phyloP scores from a whole-genome alignment of 2,329 filamentous ascomycete genomes.

The Scytalidium lignicola region DNA sequence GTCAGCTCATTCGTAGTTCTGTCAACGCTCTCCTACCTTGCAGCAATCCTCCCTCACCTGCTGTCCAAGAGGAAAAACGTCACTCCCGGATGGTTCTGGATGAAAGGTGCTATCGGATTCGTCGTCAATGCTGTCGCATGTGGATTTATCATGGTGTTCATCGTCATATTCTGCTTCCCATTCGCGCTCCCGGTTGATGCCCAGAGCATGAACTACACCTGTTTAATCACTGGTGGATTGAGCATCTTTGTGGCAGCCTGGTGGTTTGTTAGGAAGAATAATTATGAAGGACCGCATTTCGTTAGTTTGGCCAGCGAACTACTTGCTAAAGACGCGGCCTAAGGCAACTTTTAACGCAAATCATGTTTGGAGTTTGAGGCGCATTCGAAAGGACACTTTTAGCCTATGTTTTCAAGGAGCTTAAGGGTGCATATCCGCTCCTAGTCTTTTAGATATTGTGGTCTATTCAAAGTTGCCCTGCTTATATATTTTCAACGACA shows the following conservation, averaged over 20 bases:
- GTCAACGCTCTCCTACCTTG: conserved; percentile 52
- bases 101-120: conserved; percentile 44
- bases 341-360: too few relatives aligned
- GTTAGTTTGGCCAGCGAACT: conserved; percentile 5
- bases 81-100: conserved; percentile 52
- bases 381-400: too few relatives aligned
- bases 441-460: too few relatives aligned
- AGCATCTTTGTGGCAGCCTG: conserved; percentile 34
- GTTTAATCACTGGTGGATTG: conserved; percentile 38
- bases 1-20: conserved; percentile 56
- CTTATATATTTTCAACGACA: too few relatives aligned
- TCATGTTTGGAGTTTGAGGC: too few relatives aligned
- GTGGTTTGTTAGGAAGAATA: conserved; percentile 32
- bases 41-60: conserved; percentile 56
- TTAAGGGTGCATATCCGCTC: too few relatives aligned
- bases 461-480: too few relatives aligned
- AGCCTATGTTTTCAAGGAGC: too few relatives aligned
- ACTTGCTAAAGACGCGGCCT: conserved; percentile 2
- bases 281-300: conserved; percentile 21
- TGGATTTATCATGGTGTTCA: conserved; percentile 54
- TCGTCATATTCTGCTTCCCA: conserved; percentile 60
- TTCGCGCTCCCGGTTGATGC: conserved; percentile 39
- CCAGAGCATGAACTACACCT: conserved; percentile 48
- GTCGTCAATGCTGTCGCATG: conserved; percentile 46
- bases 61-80: conserved; percentile 40